Base-by-base conservation (phyloP, 2,329 filamentous ascomycete species). In the Stachybotrys elegans region DNA sequence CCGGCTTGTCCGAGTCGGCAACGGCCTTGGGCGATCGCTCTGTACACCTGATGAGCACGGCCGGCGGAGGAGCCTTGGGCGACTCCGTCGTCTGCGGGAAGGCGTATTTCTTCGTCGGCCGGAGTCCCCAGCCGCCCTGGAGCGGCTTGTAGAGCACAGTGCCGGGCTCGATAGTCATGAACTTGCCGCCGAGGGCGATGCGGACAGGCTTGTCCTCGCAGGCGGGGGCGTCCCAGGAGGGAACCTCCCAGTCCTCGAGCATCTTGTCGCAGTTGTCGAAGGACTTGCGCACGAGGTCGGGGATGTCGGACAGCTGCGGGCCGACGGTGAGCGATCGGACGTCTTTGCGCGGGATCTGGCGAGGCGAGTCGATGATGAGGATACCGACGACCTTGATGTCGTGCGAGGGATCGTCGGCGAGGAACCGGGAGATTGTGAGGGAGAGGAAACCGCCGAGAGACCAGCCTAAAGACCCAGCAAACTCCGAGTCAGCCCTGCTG, bases 251-350 rank as follows among this genome's bases (percentile, higher is more conserved):
- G 25, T 51, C 13, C 27, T 58, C 50, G 14, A 63, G 49, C 54
- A 62, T 61, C 25, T 50, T 43, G 20, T 59, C 52, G 52, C 58
- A 61, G 43, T 60, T 58, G 21, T 57, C 54, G 17, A 61, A 58
- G n/a, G 53, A 51, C 39, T 56, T 57, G 25, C 51, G 51, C 41
- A 63, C 53, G 7, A 52, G 51, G 4, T 53, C 48, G 4, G 58
- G 58, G 9, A 61, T 29, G 19, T 47, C 46, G 22, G 29, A 42
- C 19, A 59, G 35, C 34, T 51, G 42, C 1, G 56, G 42, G 20
- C 54, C 49, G 16, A 53, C 42, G 16, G 43, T 46, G 2, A 46
- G 27, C n/a, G 37, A 34, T 14, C 46, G 42, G 13, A 56, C 19
- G 25, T 48, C 48, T 34, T 43, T 46, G 20, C 49, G 42, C 17